Percentiles rank a stretch among this genome's conserved stretches.
Evolutionary conservation across 2,329 filamentous ascomycete genomes (phyloP).

Genomic region (Lachnellula suecica): DNA sequence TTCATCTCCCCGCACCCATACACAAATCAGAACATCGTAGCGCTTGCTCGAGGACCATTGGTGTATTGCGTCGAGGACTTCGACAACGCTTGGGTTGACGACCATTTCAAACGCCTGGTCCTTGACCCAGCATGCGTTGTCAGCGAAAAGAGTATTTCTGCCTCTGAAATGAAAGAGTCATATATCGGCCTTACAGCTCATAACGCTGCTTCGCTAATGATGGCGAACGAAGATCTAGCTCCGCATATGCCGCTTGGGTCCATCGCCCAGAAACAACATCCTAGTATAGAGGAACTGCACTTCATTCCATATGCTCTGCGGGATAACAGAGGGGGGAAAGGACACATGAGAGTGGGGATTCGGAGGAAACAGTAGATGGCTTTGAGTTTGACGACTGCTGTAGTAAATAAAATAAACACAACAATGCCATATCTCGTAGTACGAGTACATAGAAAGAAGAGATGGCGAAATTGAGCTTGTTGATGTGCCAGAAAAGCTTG

Average conservation of each 20-base stretch:
- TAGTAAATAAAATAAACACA: no score
- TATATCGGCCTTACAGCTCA: slow-evolving; percentile 21
- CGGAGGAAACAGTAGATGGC: slow-evolving; percentile 13
- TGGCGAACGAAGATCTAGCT: slow-evolving; percentile 3
- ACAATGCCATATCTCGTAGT: background rate
- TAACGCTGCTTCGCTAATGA: slow-evolving; percentile 17
- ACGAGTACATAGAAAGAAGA: no score
- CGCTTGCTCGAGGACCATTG: slow-evolving; percentile 55
- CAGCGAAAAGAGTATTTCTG: slow-evolving; percentile 12
- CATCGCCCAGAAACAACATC: slow-evolving; percentile 16
- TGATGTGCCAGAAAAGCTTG: no score
- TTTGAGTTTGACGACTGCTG: no score
- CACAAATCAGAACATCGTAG: slow-evolving; percentile 53
- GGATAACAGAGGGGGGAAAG: slow-evolving; percentile 52
- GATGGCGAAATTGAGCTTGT: no score
- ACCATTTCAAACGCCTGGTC: slow-evolving; percentile 48
- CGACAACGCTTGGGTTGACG: slow-evolving; percentile 54
- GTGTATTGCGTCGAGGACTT: slow-evolving; percentile 61
- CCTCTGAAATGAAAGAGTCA: slow-evolving; percentile 16
- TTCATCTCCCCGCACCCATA: slow-evolving; percentile 54
- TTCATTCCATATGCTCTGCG: slow-evolving; percentile 57
- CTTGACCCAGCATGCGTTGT: slow-evolving; percentile 16
- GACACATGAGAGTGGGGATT: slow-evolving; percentile 32
- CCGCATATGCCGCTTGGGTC: slow-evolving; percentile 2
- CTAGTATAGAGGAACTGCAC: slow-evolving; percentile 35